phyloP scores from a whole-genome alignment of 805 yeast species.

The Metschnikowia shivogae region DNA sequence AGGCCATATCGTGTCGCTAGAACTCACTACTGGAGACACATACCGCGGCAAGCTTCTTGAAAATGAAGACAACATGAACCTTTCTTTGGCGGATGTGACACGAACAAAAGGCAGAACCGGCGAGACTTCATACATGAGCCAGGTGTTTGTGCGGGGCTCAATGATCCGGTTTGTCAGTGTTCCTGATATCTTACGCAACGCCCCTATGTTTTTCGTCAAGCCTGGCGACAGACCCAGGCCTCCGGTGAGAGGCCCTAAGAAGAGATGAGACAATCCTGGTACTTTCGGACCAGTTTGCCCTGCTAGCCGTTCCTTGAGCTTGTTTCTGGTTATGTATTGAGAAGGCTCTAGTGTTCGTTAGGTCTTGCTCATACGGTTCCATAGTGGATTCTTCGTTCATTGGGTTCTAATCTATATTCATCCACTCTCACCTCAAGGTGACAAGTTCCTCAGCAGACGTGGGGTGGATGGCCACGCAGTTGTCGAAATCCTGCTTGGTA shows the following conservation, averaged over 20 bases:
- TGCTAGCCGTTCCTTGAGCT: too few relatives aligned
- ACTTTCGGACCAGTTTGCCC: too few relatives aligned
- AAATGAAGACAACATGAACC: slow-evolving; percentile 92
- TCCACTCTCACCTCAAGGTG: slow-evolving; percentile 47
- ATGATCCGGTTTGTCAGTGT: slow-evolving; percentile 78
- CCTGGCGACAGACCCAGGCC: slow-evolving; percentile 61
- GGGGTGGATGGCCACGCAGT: slow-evolving; percentile 97
- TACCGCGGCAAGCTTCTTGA: slow-evolving; percentile 85
- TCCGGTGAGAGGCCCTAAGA: slow-evolving; percentile 57
- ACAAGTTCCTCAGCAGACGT: slow-evolving; percentile 98
- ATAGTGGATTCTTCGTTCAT: too few relatives aligned
- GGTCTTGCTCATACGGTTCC: too few relatives aligned
- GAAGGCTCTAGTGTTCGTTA: too few relatives aligned
- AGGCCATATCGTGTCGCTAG: slow-evolving; percentile 83
- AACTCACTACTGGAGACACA: slow-evolving; percentile 77
- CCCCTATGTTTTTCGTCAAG: slow-evolving; percentile 77
- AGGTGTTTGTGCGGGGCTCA: slow-evolving; percentile 88
- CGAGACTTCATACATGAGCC: slow-evolving; percentile 67
- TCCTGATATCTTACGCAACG: slow-evolving; percentile 84
- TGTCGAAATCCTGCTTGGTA: slow-evolving; percentile 91
- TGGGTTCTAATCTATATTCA: background rate
- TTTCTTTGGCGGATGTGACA: slow-evolving; percentile 76
- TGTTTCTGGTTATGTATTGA: too few relatives aligned
- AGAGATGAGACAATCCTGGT: background rate
- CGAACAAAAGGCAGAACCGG: slow-evolving; percentile 70